Percentiles rank a stretch among this genome's conserved stretches.
These are phyloP conservation scores for Colletotrichum scovillei DNA, from an alignment of 2,329 filamentous ascomycete genomes.

Conservation along the genomic window DNA sequence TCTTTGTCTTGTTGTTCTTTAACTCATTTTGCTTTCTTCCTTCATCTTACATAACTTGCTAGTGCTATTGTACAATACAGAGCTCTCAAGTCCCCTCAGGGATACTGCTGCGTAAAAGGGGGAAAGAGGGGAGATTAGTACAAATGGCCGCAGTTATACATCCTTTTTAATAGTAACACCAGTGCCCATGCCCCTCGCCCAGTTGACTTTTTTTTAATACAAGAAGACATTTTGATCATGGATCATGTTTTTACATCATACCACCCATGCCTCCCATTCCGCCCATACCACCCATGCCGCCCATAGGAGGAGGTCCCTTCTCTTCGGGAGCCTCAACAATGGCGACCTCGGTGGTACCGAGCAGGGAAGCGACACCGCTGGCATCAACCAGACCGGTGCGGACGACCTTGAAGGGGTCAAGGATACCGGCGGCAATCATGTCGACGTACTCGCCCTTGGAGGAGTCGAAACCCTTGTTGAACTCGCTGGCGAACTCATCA, in stretches of 20 bases:
- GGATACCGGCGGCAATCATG: slow-evolving; percentile 97
- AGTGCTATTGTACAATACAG: slow-evolving; percentile 38
- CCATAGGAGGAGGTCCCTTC: slow-evolving; percentile 74
- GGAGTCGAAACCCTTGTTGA: slow-evolving; percentile 99
- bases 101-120: slow-evolving; percentile 31
- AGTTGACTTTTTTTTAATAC: slow-evolving; percentile 41
- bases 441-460: slow-evolving; percentile 98
- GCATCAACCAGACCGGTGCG: slow-evolving; percentile 95
- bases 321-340: slow-evolving; percentile 97
- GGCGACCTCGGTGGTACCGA: slow-evolving; percentile 97
- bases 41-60: slow-evolving; percentile 36
- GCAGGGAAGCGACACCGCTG: slow-evolving; percentile 93
- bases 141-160: slow-evolving; percentile 47
- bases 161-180: slow-evolving; percentile 58
- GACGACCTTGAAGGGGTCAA: slow-evolving; percentile 99
- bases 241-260: slow-evolving; percentile 65
- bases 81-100: slow-evolving; percentile 34
- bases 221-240: slow-evolving; percentile 36
- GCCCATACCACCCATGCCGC: slow-evolving; percentile 77
- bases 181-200: slow-evolving; percentile 59
- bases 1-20: slow-evolving; percentile 20
- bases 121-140: slow-evolving; percentile 36
- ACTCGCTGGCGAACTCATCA: slow-evolving; percentile 90
- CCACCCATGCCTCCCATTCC: slow-evolving; percentile 71
- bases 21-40: slow-evolving; percentile 19